phyloP scores from a whole-genome alignment of 495 filamentous ascomycete genomes.

The Xylaria cubensis region DNA sequence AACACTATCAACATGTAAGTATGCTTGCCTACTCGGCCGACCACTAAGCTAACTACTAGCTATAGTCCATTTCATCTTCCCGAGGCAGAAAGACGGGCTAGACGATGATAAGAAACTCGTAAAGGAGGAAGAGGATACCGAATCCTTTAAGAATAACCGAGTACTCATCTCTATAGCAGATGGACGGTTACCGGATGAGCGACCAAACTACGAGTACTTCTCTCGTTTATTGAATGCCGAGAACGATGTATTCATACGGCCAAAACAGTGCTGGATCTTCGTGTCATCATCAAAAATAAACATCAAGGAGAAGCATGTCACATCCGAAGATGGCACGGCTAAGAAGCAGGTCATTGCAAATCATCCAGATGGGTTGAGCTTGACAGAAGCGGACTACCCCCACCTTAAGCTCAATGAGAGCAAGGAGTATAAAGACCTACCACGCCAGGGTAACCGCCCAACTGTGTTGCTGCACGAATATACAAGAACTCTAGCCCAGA shows the following conservation, averaged over 20 bases:
- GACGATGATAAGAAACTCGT: constrained; percentile 39
- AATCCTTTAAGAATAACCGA: constrained; percentile 60
- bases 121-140: constrained; percentile 50
- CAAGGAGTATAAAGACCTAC: constrained; percentile 44
- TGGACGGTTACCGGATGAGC: constrained; percentile 51
- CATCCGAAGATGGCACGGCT: constrained; percentile 38
- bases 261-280: constrained; percentile 54
- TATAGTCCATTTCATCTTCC: constrained; percentile 57
- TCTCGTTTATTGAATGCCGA: constrained; percentile 50
- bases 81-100: constrained; percentile 39
- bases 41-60: not conserved
- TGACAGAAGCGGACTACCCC: constrained; percentile 51
- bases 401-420: constrained; percentile 54
- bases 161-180: constrained; percentile 60
- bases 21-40: not conserved
- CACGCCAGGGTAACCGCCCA: constrained; percentile 37
- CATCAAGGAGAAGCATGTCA: constrained; percentile 43
- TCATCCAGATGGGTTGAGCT: constrained; percentile 44
- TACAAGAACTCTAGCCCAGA: constrained; percentile 49
- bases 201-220: constrained; percentile 60
- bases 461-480: constrained; percentile 56
- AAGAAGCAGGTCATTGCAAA: constrained; percentile 41
- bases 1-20: constrained; percentile 43
- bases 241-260: constrained; percentile 47
- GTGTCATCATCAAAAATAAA: constrained; percentile 49